Evolutionary conservation across 306 rosid genomes (phyloP).

Genomic region (Cajanus cajan): DNA sequence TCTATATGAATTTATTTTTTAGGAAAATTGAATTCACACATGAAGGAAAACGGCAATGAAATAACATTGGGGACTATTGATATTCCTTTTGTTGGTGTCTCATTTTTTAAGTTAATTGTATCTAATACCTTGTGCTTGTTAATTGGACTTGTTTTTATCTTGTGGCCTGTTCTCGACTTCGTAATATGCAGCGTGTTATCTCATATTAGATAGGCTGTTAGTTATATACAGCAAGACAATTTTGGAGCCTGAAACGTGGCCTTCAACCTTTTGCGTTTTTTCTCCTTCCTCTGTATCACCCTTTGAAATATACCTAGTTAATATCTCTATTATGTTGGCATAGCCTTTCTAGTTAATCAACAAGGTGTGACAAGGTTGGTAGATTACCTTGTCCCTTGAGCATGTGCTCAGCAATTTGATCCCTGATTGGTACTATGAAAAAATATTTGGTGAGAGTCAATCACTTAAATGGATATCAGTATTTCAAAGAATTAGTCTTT

Average conservation of each 20-base stretch:
- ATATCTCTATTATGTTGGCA: neutral
- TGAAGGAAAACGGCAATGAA: neutral
- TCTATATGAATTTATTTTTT: neutral
- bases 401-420: too few species aligned
- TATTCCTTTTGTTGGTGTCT: neutral
- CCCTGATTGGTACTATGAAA: too few species aligned
- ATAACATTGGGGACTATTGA: neutral
- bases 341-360: neutral
- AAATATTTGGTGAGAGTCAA: too few species aligned
- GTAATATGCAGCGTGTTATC: neutral
- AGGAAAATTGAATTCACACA: neutral
- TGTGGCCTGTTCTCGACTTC: neutral
- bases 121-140: neutral
- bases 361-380: too few species aligned
- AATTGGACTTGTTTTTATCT: neutral
- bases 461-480: too few species aligned
- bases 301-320: neutral
- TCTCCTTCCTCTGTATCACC: neutral
- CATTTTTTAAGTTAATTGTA: neutral
- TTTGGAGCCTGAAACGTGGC: neutral
- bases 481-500: too few species aligned
- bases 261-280: neutral
- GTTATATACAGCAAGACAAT: neutral
- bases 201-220: neutral
- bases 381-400: too few species aligned